Percentiles rank a stretch among this genome's conserved stretches.
Conservation (phyloP, 2,329 filamentous ascomycete genomes). For the Verticillium longisporum region DNA sequence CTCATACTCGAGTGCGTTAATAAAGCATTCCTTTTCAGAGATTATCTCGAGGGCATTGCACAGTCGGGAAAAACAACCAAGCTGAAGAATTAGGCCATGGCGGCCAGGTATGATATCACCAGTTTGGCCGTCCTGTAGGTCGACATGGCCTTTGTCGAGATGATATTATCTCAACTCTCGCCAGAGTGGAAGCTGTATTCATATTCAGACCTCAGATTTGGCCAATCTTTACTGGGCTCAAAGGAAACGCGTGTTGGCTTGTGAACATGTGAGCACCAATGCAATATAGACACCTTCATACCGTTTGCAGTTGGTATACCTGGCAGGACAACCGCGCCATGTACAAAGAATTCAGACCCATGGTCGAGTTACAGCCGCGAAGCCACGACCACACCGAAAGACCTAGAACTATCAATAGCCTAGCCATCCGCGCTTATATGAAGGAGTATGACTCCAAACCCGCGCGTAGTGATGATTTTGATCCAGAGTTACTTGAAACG, state of each 20-base stretch:
- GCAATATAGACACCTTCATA: background rate
- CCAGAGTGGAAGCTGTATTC: background rate
- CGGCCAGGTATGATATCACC: conserved; percentile 33
- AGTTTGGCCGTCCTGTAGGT: conserved; percentile 21
- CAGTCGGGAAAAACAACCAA: conserved; percentile 7
- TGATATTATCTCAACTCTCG: background rate
- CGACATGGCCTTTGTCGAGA: too few relatives aligned
- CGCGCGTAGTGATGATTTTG: background rate
- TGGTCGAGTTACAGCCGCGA: conserved; percentile 2
- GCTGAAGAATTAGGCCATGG: conserved; percentile 26
- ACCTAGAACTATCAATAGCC: background rate
- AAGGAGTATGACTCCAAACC: background rate
- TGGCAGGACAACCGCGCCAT: conserved; percentile 2
- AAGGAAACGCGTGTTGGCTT: background rate
- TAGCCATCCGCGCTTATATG: conserved; percentile 12
- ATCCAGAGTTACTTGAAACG: conserved; percentile 1
- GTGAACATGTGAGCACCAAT: background rate
- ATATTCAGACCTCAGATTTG: background rate
- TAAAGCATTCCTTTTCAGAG: conserved; percentile 26
- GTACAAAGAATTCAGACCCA: background rate
- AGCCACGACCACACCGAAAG: background rate
- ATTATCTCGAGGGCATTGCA: background rate
- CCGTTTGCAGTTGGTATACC: background rate
- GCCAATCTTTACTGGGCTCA: background rate
- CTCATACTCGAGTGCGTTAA: conserved; percentile 27